Evolutionary conservation across 768 basidiomycete genomes (phyloP).

Genomic region (Hypholoma sublateritium): DNA sequence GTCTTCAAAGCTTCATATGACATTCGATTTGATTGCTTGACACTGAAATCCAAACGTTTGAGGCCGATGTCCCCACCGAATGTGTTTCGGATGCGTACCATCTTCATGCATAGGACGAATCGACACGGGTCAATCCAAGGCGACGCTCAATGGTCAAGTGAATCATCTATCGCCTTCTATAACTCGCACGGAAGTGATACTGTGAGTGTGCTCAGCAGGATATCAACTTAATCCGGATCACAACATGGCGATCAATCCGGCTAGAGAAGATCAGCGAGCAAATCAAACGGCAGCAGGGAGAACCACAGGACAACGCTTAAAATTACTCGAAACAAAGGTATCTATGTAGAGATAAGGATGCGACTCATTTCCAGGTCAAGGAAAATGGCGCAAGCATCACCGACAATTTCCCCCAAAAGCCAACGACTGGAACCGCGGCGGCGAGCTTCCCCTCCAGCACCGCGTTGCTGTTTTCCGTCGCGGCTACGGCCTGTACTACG

Average conservation of each 20-base stretch:
- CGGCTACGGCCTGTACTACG: constrained; percentile 20
- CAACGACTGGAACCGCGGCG: constrained; percentile 31
- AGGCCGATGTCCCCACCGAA: not conserved
- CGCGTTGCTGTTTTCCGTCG: constrained; percentile 29
- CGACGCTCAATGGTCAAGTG: no score
- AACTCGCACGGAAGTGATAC: no score
- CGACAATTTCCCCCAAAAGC: constrained; percentile 32
- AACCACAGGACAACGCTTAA: not conserved
- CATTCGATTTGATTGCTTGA: not conserved
- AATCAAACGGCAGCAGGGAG: no score
- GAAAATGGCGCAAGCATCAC: constrained; percentile 36
- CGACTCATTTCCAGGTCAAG: constrained; percentile 29
- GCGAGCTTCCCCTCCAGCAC: constrained; percentile 33
- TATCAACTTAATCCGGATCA: no score
- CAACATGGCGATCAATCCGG: no score
- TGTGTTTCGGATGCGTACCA: not conserved
- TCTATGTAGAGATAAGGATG: not conserved
- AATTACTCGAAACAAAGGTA: not conserved
- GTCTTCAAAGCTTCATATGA: not conserved
- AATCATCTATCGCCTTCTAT: no score
- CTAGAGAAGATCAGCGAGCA: no score
- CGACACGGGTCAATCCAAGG: no score
- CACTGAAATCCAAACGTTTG: not conserved
- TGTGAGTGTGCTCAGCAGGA: no score
- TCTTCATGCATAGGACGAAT: no score